Conservation (phyloP, 495 filamentous ascomycete genomes). For the Parathielavia hyrcaniae region DNA sequence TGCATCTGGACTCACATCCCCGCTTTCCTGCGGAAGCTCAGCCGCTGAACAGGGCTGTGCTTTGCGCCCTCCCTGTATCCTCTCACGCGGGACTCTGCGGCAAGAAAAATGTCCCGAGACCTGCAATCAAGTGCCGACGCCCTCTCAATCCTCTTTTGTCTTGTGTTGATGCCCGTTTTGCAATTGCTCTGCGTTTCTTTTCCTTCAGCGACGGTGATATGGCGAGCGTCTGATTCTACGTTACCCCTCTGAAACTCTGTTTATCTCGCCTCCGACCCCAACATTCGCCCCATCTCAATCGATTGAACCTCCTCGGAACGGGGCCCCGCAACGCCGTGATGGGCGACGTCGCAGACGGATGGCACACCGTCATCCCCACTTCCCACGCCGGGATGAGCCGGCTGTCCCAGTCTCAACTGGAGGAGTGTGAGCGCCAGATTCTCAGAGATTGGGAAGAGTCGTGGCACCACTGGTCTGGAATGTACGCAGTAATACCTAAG, state of each 20-base stretch:
- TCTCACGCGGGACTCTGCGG: not conserved
- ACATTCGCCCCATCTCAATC: conserved; percentile 9
- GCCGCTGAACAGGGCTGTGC: conserved; percentile 19
- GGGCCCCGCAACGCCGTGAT: conserved; percentile 22
- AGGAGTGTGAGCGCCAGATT: conserved; percentile 30
- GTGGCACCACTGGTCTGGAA: conserved; percentile 31
- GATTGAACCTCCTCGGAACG: conserved; percentile 10
- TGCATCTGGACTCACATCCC: conserved; percentile 9
- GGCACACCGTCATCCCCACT: conserved; percentile 33
- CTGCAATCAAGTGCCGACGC: not conserved
- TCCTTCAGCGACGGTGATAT: not conserved
- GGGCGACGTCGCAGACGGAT: conserved; percentile 29
- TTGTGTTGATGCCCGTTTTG: not conserved
- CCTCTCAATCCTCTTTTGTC: not conserved
- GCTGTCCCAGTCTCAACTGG: conserved; percentile 26
- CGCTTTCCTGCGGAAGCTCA: conserved; percentile 13
- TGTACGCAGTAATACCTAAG: conserved; percentile 27
- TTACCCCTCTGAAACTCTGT: not conserved
- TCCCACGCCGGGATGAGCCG: conserved; percentile 29
- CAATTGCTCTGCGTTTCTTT: not conserved
- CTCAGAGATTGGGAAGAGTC: conserved; percentile 31
- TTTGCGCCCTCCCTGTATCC: not conserved
- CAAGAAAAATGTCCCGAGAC: not conserved
- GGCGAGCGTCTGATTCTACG: not conserved
- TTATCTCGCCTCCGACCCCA: not conserved